Conservation (phyloP, 306 rosid genomes). For the Trifolium repens region DNA sequence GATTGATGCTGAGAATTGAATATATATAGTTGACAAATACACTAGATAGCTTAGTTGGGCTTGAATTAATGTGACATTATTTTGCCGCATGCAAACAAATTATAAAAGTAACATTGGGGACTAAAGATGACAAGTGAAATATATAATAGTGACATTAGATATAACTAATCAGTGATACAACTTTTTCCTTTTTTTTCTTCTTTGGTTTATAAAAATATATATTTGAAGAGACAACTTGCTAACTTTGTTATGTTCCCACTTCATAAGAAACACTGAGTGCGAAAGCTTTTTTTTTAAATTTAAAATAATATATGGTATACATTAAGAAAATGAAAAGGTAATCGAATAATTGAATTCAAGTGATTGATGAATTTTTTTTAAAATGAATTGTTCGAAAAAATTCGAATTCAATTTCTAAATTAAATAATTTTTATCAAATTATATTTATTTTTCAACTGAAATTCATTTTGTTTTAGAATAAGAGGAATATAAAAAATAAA, state of each 20-base stretch:
- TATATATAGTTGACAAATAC: slow-evolving; percentile 36
- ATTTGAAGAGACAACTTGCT: slow-evolving; percentile 45
- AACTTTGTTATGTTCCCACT: slow-evolving; percentile 47
- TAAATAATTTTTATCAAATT: no score
- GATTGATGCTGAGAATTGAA: slow-evolving; percentile 35
- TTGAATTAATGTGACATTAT: slow-evolving; percentile 16
- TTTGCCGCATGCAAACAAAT: slow-evolving; percentile 48
- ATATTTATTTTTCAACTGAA: no score
- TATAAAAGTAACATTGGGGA: slow-evolving; percentile 45
- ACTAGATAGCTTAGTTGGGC: slow-evolving; percentile 23
- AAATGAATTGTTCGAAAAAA: no score
- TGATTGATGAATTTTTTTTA: no score
- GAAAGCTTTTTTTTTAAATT: slow-evolving; percentile 1
- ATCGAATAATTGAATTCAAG: no score
- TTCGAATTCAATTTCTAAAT: no score
- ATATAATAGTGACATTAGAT: slow-evolving; percentile 27
- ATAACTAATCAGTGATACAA: slow-evolving; percentile 43
- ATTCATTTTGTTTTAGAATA: no score
- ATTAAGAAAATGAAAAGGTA: slow-evolving; percentile 36
- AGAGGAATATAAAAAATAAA: not conserved
- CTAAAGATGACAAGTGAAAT: slow-evolving; percentile 44
- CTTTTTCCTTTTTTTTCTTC: slow-evolving; percentile 38
- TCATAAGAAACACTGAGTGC: slow-evolving; percentile 25
- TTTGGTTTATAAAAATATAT: slow-evolving; percentile 37
- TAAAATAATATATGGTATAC: not conserved